Conservation (phyloP, 345 rosid species). For the Eucalyptus virginea region DNA sequence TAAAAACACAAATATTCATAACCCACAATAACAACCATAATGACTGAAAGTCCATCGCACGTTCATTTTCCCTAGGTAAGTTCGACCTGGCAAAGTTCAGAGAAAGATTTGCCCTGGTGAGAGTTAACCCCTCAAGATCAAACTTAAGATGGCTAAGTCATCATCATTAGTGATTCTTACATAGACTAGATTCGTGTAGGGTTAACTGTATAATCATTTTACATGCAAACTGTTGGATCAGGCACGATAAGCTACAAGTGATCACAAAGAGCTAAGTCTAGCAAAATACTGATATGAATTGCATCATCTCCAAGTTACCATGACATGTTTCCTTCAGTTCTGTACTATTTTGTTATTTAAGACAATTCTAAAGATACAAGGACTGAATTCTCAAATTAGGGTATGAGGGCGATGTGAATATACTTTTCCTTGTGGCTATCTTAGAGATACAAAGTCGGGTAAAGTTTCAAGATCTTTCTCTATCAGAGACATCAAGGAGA, state of each 20-base stretch:
- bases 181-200: background rate
- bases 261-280: background rate
- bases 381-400: background rate
- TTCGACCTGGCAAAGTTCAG: background rate
- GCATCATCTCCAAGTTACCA: background rate
- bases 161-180: background rate
- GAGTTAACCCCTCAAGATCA: background rate
- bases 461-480: background rate
- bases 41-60: background rate
- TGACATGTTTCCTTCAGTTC: background rate
- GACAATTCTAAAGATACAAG: background rate
- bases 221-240: background rate
- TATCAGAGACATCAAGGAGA: background rate
- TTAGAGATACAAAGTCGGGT: background rate
- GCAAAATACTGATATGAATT: background rate
- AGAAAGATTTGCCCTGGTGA: background rate
- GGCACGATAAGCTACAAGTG: background rate
- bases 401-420: background rate
- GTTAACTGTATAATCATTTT: background rate
- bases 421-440: background rate
- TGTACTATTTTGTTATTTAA: background rate
- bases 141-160: background rate
- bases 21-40: background rate
- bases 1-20: background rate
- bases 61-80: background rate